These are phyloP conservation scores for Amborella trichopoda DNA, from an alignment of 164 flowering plant species.

Conservation along the genomic window DNA sequence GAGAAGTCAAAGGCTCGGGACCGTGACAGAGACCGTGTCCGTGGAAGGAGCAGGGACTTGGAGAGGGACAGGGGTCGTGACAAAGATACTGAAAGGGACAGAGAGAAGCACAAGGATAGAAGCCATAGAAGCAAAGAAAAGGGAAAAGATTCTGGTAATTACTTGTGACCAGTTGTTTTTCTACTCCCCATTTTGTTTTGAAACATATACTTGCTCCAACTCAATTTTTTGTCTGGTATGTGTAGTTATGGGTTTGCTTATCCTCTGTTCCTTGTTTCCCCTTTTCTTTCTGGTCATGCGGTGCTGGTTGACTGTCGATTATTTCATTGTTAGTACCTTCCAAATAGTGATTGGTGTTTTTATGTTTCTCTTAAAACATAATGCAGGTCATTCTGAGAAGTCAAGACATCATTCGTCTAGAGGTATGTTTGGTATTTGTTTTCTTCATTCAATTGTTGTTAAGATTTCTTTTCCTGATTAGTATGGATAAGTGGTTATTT, in stretches of 20 bases:
- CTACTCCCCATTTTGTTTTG: too few species aligned
- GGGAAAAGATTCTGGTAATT: constrained; percentile 42
- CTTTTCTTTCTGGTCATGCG: background rate
- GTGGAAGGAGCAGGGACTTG: constrained; percentile 69
- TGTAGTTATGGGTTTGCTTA: background rate
- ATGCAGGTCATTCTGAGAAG: constrained; percentile 61
- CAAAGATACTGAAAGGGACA: constrained; percentile 30
- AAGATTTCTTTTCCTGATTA: background rate
- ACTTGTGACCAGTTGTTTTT: too few species aligned
- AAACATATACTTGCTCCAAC: background rate
- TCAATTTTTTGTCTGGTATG: background rate
- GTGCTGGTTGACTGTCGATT: background rate
- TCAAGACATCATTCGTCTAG: constrained; percentile 70
- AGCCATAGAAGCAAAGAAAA: constrained; percentile 61
- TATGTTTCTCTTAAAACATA: background rate
- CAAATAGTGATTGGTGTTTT: background rate
- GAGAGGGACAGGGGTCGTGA: constrained; percentile 40
- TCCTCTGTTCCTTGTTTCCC: background rate
- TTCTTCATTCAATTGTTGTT: background rate
- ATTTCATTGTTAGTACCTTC: background rate
- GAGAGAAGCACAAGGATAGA: constrained; percentile 50
- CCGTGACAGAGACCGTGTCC: constrained; percentile 31
- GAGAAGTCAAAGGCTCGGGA: constrained; percentile 36
- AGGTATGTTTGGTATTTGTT: constrained; percentile 24
- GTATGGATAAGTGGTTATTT: too few species aligned